Conservation (phyloP, 179 eudicot species). For the Camellia oleifera region DNA sequence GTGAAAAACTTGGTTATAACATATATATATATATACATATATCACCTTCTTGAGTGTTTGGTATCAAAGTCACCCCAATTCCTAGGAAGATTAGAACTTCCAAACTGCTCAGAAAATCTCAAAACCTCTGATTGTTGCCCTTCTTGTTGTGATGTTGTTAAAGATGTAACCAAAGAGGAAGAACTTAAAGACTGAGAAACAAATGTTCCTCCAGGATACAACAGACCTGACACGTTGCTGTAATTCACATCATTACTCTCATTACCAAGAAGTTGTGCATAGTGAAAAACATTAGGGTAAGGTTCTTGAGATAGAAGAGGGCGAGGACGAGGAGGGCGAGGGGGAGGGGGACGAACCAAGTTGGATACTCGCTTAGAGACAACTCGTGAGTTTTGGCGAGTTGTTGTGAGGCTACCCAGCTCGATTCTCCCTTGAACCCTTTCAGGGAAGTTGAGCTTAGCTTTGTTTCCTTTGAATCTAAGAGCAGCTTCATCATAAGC, state of each 20-base stretch:
- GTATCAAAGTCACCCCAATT: slow-evolving; percentile 9
- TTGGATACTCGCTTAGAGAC: no score
- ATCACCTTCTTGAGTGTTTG: neutral
- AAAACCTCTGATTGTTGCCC: neutral
- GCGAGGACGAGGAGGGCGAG: neutral
- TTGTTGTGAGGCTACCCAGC: neutral
- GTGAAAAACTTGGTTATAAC: no score
- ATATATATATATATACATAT: no score
- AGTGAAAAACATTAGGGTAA: neutral
- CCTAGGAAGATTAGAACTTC: neutral
- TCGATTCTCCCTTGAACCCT: slow-evolving; percentile 27
- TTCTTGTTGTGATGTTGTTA: slow-evolving; percentile 1
- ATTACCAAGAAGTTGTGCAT: neutral
- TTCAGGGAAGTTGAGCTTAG: slow-evolving; percentile 47
- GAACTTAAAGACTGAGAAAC: neutral
- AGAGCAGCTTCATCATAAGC: slow-evolving; percentile 48
- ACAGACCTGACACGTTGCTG: neutral
- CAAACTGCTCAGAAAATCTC: neutral
- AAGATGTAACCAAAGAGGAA: neutral
- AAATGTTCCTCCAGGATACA: neutral
- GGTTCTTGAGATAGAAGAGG: neutral
- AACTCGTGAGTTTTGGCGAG: neutral
- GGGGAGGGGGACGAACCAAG: neutral
- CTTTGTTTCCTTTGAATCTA: slow-evolving; percentile 42
- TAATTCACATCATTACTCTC: neutral